phyloP scores from a whole-genome alignment of 345 rosid species.

The Gynandropsis gynandra region DNA sequence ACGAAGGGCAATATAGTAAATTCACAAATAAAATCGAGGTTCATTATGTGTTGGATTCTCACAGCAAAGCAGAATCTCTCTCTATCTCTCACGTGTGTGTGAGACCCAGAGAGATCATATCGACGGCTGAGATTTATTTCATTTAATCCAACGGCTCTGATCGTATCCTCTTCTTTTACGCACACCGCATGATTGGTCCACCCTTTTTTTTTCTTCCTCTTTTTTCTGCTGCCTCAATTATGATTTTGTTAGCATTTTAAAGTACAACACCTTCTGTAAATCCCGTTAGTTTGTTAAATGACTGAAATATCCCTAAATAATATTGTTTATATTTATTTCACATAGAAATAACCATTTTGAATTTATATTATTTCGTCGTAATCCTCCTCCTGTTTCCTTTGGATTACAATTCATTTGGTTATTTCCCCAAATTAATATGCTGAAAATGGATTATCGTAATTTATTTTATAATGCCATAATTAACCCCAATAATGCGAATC shows the following conservation, averaged over 20 bases:
- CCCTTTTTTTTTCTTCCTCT: constrained; percentile 16
- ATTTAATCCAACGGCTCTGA: constrained; percentile 30
- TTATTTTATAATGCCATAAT: too few species aligned
- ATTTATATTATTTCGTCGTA: too few species aligned
- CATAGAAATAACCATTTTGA: too few species aligned
- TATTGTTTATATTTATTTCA: too few species aligned
- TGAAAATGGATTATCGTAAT: too few species aligned
- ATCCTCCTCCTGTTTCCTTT: too few species aligned
- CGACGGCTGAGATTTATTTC: too few species aligned
- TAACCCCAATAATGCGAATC: too few species aligned
- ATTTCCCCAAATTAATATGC: too few species aligned
- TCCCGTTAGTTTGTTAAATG: constrained; percentile 14
- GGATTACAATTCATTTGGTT: too few species aligned
- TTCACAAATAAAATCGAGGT: background rate
- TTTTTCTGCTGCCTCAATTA: constrained; percentile 27
- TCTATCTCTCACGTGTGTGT: constrained; percentile 28
- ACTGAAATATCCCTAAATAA: background rate
- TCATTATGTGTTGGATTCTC: constrained; percentile 11
- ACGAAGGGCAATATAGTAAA: background rate
- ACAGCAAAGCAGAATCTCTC: constrained; percentile 17
- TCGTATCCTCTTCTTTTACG: constrained; percentile 22
- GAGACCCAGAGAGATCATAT: background rate
- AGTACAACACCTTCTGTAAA: background rate
- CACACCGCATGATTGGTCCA: constrained; percentile 37
- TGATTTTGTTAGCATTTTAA: constrained; percentile 28